A percentile compares a stretch with the other conserved stretches of the same genome.
Evolutionary conservation across 257 asterid species (phyloP).

Genomic region (Haberlea rhodopensis): DNA sequence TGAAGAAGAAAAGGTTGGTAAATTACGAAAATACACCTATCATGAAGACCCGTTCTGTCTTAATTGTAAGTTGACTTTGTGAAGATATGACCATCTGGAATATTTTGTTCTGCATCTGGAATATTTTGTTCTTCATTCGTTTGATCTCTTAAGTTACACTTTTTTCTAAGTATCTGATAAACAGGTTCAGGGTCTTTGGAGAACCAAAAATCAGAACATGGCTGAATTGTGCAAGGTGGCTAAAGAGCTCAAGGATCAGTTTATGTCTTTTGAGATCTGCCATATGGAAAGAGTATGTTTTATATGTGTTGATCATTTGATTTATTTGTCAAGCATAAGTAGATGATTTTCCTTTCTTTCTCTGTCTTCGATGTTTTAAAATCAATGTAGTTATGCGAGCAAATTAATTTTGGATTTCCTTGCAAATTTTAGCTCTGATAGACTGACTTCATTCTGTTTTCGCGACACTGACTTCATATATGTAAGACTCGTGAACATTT

Average conservation of each 20-base stretch:
- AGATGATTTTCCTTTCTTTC: not conserved
- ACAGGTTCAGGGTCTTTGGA: slow-evolving; percentile 96
- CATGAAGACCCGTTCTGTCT: not conserved
- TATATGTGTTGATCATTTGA: not conserved
- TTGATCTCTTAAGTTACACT: slow-evolving; percentile 12
- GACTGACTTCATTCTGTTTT: not conserved
- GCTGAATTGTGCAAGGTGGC: slow-evolving; percentile 89
- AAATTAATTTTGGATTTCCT: no score
- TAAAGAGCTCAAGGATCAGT: slow-evolving; percentile 81
- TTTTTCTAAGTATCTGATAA: slow-evolving; percentile 10
- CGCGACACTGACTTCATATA: not conserved
- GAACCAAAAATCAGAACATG: slow-evolving; percentile 85
- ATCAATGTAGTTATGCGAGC: not conserved
- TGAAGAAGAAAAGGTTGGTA: not conserved
- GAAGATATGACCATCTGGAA: not conserved
- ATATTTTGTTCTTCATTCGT: not conserved
- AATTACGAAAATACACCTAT: no score
- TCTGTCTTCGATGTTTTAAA: not conserved
- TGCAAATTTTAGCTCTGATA: not conserved
- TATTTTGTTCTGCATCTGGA: no score
- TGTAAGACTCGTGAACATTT: not conserved
- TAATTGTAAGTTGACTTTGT: not conserved
- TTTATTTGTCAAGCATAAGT: not conserved
- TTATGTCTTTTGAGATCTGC: slow-evolving; percentile 65
- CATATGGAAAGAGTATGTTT: slow-evolving; percentile 78